Percentiles rank a stretch among this genome's conserved stretches.
Conservation (phyloP, 129 eudicot genomes). For the Escallonia rubra region DNA sequence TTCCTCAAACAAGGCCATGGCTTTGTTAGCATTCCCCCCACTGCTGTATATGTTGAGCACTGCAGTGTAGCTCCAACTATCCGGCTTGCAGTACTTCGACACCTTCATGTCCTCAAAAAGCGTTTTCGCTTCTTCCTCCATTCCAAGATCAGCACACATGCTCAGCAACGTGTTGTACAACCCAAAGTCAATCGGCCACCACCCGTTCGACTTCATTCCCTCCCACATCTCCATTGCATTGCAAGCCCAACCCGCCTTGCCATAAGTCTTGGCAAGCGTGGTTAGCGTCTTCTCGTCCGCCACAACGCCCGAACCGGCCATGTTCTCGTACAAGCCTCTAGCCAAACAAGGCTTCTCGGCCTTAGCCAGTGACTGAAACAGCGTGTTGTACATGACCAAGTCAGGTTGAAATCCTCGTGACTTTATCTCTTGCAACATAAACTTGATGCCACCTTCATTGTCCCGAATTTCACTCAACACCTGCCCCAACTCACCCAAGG, state of each 20-base stretch:
- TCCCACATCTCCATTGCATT: constrained; percentile 55
- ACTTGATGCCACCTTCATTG: constrained; percentile 45
- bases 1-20: constrained; percentile 50
- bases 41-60: constrained; percentile 58
- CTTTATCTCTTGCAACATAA: constrained; percentile 55
- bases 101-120: constrained; percentile 58
- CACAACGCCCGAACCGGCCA: constrained; percentile 34
- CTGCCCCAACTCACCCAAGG: constrained; percentile 48
- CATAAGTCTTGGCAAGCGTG: constrained; percentile 41
- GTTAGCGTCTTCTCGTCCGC: constrained; percentile 53
- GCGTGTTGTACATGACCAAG: constrained; percentile 50
- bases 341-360: constrained; percentile 62
- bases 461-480: constrained; percentile 62
- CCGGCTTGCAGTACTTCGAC: constrained; percentile 31
- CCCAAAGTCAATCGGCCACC: constrained; percentile 49
- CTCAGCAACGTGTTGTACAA: constrained; percentile 53
- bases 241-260: constrained; percentile 51
- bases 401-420: constrained; percentile 47
- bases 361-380: constrained; percentile 57
- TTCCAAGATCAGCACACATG: constrained; percentile 71
- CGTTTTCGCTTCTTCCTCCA: constrained; percentile 53
- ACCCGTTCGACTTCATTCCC: constrained; percentile 34
- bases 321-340: constrained; percentile 43
- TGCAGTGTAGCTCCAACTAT: constrained; percentile 63
- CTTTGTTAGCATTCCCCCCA: constrained; percentile 50